These are phyloP conservation scores for Auxenochlorella protothecoides DNA, from an alignment of 139 green algal species.

Conservation along the genomic window DNA sequence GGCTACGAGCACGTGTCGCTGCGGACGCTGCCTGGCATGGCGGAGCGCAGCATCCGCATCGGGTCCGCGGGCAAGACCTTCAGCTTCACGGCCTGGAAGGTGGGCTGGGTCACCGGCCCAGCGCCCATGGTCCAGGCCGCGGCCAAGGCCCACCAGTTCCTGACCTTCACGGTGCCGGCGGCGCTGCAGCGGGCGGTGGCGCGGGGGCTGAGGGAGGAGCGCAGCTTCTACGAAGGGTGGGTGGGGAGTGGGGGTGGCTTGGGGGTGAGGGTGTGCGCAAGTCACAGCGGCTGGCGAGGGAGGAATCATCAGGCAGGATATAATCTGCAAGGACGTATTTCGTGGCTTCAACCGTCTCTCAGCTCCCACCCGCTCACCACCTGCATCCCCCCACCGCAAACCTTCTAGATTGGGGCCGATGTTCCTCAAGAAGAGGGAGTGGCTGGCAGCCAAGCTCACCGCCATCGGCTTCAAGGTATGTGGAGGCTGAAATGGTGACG, in stretches of 20 bases:
- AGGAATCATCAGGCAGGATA: too few species aligned
- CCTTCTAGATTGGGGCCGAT: constrained; percentile 25
- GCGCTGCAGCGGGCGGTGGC: constrained; percentile 61
- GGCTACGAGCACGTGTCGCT: constrained; percentile 47
- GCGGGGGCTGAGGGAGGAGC: constrained; percentile 51
- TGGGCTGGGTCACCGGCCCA: constrained; percentile 67
- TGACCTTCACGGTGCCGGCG: constrained; percentile 66
- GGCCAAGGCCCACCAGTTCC: constrained; percentile 72
- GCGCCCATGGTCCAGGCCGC: constrained; percentile 45
- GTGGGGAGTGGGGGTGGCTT: too few species aligned
- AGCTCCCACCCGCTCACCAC: too few species aligned
- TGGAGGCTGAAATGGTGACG: too few species aligned
- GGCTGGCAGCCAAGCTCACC: constrained; percentile 30
- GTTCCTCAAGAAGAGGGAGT: constrained; percentile 36
- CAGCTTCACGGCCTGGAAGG: constrained; percentile 77
- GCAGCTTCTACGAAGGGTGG: constrained; percentile 39
- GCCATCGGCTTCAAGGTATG: constrained; percentile 46
- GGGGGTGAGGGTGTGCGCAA: constrained; percentile 12
- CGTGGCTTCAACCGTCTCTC: too few species aligned
- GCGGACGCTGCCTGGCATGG: constrained; percentile 55
- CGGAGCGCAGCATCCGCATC: constrained; percentile 47
- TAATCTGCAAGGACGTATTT: too few species aligned
- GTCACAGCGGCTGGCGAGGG: too few species aligned
- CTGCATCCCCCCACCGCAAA: neutral
- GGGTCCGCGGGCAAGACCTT: constrained; percentile 78